Evolutionary conservation across 257 asterid genomes (phyloP).

Genomic region (Scutellaria galericulata): DNA sequence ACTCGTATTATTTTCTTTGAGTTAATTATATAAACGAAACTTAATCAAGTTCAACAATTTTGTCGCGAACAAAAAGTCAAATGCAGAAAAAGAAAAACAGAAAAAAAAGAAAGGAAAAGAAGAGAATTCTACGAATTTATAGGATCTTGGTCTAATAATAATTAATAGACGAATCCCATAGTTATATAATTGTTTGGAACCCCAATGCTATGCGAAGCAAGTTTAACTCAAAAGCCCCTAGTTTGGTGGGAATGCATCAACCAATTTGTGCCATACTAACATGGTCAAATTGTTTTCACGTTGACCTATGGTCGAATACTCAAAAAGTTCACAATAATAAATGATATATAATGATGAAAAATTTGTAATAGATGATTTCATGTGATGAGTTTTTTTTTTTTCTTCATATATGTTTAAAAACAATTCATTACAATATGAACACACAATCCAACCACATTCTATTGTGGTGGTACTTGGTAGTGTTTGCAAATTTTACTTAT

Average conservation of each 20-base stretch:
- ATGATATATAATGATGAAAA: too few species aligned
- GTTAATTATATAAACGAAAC: background rate
- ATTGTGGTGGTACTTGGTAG: background rate
- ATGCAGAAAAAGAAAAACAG: too few species aligned
- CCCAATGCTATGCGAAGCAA: background rate
- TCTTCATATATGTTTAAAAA: too few species aligned
- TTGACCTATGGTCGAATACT: constrained; percentile 27
- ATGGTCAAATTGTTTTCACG: constrained; percentile 35
- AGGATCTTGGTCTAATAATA: constrained; percentile 23
- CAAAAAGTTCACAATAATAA: background rate
- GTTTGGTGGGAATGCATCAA: constrained; percentile 29
- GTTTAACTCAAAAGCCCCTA: constrained; percentile 21
- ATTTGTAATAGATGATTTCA: too few species aligned
- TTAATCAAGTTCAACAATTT: background rate
- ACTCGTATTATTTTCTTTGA: background rate
- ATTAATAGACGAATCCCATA: background rate
- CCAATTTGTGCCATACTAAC: constrained; percentile 18
- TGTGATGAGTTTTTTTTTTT: too few species aligned
- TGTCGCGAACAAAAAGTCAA: background rate
- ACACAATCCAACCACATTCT: constrained; percentile 3
- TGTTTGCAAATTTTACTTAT: background rate
- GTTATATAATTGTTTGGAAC: background rate
- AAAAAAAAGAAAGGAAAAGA: background rate
- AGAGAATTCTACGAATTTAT: constrained; percentile 12
- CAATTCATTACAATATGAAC: too few species aligned